Percentiles rank a stretch among this genome's conserved stretches.
Evolutionary conservation across 345 rosid species (phyloP).

Genomic region (Brassica nigra): DNA sequence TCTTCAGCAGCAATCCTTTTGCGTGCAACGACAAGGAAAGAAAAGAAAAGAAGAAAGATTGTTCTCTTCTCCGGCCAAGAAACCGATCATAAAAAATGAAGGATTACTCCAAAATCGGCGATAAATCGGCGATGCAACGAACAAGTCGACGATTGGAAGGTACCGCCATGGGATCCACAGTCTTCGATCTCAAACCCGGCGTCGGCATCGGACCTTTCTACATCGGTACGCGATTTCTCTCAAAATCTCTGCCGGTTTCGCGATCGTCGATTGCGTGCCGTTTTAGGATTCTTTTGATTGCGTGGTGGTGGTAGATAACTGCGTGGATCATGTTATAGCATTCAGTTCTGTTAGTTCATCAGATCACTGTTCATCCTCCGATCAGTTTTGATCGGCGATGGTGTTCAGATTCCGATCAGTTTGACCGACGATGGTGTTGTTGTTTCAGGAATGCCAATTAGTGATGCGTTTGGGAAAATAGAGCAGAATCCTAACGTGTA

Average conservation of each 20-base stretch:
- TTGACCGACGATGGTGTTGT: slow-evolving; percentile 26
- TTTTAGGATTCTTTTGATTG: background rate
- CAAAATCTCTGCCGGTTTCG: slow-evolving; percentile 9
- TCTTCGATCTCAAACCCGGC: slow-evolving; percentile 94
- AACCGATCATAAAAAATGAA: slow-evolving; percentile 18
- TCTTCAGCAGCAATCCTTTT: slow-evolving; percentile 32
- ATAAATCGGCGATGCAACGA: slow-evolving; percentile 53
- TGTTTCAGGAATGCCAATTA: slow-evolving; percentile 80
- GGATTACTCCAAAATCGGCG: slow-evolving; percentile 40
- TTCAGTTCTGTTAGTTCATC: too few species aligned
- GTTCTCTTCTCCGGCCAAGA: slow-evolving; percentile 17
- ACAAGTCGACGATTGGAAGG: slow-evolving; percentile 87
- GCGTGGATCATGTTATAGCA: too few species aligned
- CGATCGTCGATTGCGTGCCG: slow-evolving; percentile 42
- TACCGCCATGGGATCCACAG: slow-evolving; percentile 95
- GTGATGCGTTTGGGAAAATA: slow-evolving; percentile 88
- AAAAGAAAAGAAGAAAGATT: background rate
- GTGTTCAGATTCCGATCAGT: slow-evolving; percentile 16
- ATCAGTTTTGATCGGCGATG: background rate
- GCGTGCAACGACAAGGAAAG: background rate
- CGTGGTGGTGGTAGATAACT: too few species aligned
- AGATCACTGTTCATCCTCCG: too few species aligned
- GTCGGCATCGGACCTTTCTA: slow-evolving; percentile 87
- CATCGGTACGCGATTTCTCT: slow-evolving; percentile 56
- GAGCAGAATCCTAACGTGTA: slow-evolving; percentile 94